Evolutionary conservation across 208 protist species (phyloP), one percentile per base, ranked within the genome.

Genomic region (Leishmania turanica): DNA sequence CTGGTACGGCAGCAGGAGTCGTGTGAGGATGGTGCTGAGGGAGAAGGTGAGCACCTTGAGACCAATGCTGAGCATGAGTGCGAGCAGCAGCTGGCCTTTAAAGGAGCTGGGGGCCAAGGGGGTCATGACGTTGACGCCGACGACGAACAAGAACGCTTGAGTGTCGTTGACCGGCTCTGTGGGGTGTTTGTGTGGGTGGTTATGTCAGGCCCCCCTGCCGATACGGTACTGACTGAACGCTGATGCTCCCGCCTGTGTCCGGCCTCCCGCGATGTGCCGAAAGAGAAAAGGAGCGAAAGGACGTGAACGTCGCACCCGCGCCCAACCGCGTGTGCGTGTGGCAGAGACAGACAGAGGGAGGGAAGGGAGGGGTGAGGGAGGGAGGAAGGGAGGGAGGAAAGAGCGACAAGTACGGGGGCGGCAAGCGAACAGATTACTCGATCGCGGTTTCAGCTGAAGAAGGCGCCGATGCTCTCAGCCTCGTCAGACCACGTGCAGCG

Each of bases 11-110:
- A 90, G 68, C 19, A 97, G 90, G 75, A 91, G 86, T 2, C 95
- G 91, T 9, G 95, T 97, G 40, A 96, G 79, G 37, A 78, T 65
- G 4, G 89, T 90, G 73, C 72, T 92, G 34, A 97, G 86, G 19
- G 82, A 69, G 76, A 97, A 97, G 64, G 93, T 95, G 64, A 97
- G n/a, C 0, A 93, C 21, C 83, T 94, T 95, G 27, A 97, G 86
- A 54, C 65, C 77, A 0, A 96, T 47, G 66, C 92, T 97, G 49
- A 95, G 83, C 68, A 80, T 83, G 21, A 96, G 70, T 31, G 93
- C 92, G 27, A 87, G 79, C n/a, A 86, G 84, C 4, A 97, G 87
- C 81, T 94, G 85, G 31, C 84, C 80, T 65, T 93, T 92, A 74
- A 97, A 97, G 34, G 73, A 75, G 54, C 74, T n/a, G 17, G 40